These are phyloP conservation scores for Metschnikowia reukaufii DNA, from an alignment of 805 yeast genomes.

Conservation along the genomic window DNA sequence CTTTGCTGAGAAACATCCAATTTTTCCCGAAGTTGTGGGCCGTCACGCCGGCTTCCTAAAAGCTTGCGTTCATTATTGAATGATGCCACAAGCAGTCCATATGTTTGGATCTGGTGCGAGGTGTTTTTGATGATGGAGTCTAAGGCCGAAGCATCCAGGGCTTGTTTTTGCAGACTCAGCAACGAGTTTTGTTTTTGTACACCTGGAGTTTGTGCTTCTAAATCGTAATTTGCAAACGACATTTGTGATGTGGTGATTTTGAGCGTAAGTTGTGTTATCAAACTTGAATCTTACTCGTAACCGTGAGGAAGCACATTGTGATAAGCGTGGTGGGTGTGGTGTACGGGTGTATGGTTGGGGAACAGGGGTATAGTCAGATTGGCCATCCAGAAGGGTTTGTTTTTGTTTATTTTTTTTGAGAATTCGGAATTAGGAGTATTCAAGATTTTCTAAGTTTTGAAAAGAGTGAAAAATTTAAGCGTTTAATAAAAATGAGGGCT, in stretches of 20 bases:
- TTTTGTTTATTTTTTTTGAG: too few relatives aligned
- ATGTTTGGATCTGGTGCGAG: slow-evolving; percentile 43
- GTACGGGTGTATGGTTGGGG: too few relatives aligned
- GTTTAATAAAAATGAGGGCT: too few relatives aligned
- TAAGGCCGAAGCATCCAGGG: slow-evolving; percentile 23
- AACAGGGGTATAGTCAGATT: too few relatives aligned
- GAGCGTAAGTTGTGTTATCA: background rate
- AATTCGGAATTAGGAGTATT: too few relatives aligned
- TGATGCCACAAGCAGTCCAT: slow-evolving; percentile 49
- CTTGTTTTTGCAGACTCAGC: background rate
- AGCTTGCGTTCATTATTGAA: slow-evolving; percentile 50
- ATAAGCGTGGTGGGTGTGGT: background rate
- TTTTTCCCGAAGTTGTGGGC: slow-evolving; percentile 30
- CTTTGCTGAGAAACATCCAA: slow-evolving; percentile 37
- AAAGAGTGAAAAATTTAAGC: too few relatives aligned
- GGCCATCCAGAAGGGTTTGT: too few relatives aligned
- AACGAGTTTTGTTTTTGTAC: background rate
- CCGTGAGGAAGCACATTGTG: background rate
- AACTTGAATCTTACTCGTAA: background rate
- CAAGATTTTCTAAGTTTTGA: too few relatives aligned
- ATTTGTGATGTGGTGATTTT: slow-evolving; percentile 23
- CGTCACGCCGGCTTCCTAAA: slow-evolving; percentile 55
- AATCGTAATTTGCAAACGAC: slow-evolving; percentile 56
- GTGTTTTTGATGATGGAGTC: slow-evolving; percentile 36
- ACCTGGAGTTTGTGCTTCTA: slow-evolving; percentile 45